A percentile compares a stretch with the other conserved stretches of the same genome.
Conservation (phyloP, 768 basidiomycete genomes). For the Russula emetica region DNA sequence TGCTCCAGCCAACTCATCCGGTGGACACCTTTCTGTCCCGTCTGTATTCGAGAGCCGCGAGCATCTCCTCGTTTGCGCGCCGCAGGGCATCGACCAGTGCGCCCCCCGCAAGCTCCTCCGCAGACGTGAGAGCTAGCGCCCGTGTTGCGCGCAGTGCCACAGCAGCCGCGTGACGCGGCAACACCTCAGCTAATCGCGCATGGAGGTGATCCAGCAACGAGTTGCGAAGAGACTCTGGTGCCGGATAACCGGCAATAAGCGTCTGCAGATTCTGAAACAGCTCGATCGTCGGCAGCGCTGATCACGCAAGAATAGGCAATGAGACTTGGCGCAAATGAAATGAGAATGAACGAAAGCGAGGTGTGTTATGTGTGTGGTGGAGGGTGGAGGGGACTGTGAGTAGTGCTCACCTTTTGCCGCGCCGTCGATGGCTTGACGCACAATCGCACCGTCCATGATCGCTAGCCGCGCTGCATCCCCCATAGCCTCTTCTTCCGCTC, state of each 20-base stretch:
- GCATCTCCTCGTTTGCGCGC: constrained; percentile 46
- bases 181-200: constrained; percentile 37
- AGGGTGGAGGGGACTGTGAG: too few species aligned
- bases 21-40: constrained; percentile 20
- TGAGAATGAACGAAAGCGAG: not conserved
- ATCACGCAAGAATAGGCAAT: not conserved
- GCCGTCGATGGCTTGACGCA: constrained; percentile 67
- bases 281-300: constrained; percentile 41
- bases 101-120: constrained; percentile 41
- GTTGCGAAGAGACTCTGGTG: constrained; percentile 38
- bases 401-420: constrained; percentile 60
- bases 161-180: constrained; percentile 40
- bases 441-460: constrained; percentile 76
- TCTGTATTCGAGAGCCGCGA: constrained; percentile 32
- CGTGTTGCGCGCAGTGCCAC: constrained; percentile 41
- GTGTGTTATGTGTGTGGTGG: not conserved
- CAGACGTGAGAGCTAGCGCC: constrained; percentile 9
- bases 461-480: constrained; percentile 54
- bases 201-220: constrained; percentile 45
- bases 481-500: constrained; percentile 42
- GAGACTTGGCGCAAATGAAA: not conserved
- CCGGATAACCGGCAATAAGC: constrained; percentile 44
- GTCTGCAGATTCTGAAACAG: constrained; percentile 43
- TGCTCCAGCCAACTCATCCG: constrained; percentile 34
- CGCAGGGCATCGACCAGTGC: constrained; percentile 55